phyloP scores from a whole-genome alignment of 1,284 basidiomycete genomes.

The Hemileia vastatrix region DNA sequence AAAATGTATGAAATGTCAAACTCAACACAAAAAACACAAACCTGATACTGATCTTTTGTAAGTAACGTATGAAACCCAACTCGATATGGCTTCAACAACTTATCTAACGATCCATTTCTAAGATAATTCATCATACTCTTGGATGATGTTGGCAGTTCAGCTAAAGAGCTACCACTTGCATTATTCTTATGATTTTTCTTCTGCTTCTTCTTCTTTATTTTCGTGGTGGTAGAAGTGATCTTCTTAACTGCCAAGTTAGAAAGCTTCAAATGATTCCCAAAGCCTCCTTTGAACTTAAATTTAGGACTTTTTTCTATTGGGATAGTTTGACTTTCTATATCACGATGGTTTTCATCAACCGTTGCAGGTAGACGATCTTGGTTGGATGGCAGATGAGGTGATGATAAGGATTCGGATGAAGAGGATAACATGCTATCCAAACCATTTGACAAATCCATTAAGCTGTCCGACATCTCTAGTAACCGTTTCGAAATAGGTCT shows the following conservation, averaged over 20 bases:
- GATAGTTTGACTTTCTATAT: too few relatives aligned
- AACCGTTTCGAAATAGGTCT: not conserved
- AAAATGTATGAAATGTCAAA: too few relatives aligned
- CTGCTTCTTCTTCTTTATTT: not conserved
- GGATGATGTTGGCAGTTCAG: not conserved
- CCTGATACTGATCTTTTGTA: constrained; percentile 34
- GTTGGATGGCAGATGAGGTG: too few relatives aligned
- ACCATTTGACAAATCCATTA: too few relatives aligned
- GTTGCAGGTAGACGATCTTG: too few relatives aligned
- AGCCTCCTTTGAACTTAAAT: too few relatives aligned
- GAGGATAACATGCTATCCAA: too few relatives aligned
- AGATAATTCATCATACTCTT: not conserved
- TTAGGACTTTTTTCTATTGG: too few relatives aligned
- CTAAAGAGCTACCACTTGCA: not conserved
- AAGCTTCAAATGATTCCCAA: too few relatives aligned
- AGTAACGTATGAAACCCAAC: constrained; percentile 30
- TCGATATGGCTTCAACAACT: constrained; percentile 28
- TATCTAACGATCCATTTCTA: not conserved
- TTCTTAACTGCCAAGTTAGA: not conserved
- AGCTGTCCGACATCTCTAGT: too few relatives aligned
- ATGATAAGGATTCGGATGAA: too few relatives aligned
- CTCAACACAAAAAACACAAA: constrained; percentile 7
- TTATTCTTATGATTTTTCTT: not conserved
- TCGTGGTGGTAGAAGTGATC: not conserved
- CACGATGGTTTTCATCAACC: too few relatives aligned